phyloP scores from a whole-genome alignment of 2,329 filamentous ascomycete genomes.

The Thelonectria rubi region DNA sequence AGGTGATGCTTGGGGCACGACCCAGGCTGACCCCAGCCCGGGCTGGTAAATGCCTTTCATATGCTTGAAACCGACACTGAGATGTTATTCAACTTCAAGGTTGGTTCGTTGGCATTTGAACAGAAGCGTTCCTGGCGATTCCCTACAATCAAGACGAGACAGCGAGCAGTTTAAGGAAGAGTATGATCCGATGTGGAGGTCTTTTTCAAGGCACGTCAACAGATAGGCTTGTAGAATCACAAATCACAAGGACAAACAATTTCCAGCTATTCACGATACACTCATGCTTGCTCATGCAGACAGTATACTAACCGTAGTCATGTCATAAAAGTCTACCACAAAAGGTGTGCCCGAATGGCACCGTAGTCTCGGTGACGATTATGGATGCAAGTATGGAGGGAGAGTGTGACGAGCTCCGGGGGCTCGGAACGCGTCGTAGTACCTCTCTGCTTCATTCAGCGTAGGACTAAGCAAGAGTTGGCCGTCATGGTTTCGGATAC shows the following conservation, averaged over 20 bases:
- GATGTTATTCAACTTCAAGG: not conserved
- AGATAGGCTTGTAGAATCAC: conserved; percentile 25
- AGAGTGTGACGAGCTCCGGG: too few species aligned
- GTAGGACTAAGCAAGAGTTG: too few species aligned
- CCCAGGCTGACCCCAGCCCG: not conserved
- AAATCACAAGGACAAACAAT: conserved; percentile 1
- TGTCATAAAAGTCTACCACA: too few species aligned
- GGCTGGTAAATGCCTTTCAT: conserved; percentile 7
- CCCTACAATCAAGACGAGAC: not conserved
- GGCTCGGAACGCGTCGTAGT: too few species aligned
- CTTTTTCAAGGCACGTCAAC: conserved; percentile 9
- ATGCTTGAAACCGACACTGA: not conserved
- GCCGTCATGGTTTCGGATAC: too few species aligned
- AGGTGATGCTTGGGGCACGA: not conserved
- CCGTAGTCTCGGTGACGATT: too few species aligned
- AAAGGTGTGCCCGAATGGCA: too few species aligned
- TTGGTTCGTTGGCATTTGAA: not conserved
- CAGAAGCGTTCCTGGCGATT: not conserved
- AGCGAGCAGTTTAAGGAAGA: not conserved
- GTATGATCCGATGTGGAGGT: conserved; percentile 11
- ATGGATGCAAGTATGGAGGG: too few species aligned
- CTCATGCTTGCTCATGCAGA: not conserved
- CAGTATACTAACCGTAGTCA: too few species aligned
- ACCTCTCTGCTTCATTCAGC: too few species aligned
- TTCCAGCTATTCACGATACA: not conserved